Evolutionary conservation across 2,329 filamentous ascomycete species (phyloP).

Genomic region (Talaromyces sp.): DNA sequence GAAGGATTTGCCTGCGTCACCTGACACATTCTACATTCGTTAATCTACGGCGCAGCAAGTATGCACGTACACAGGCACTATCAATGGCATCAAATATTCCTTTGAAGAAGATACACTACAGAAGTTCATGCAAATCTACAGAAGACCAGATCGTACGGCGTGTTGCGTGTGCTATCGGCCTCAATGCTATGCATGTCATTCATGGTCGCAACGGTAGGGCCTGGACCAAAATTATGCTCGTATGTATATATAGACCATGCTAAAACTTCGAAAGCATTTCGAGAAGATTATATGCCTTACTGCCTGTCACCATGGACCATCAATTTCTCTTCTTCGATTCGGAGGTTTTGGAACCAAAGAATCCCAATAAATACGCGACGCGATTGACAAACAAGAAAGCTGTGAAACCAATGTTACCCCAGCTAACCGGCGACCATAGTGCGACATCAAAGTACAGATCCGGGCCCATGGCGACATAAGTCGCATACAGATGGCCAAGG

Average conservation of each 20-base stretch:
- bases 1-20: background rate
- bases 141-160: background rate
- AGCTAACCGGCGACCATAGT: constrained; percentile 67
- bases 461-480: constrained; percentile 56
- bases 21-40: background rate
- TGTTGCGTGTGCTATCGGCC: background rate
- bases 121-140: background rate
- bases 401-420: constrained; percentile 68
- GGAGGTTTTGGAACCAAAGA: constrained; percentile 48
- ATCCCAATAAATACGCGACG: constrained; percentile 55
- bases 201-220: background rate
- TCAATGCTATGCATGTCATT: background rate
- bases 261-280: background rate
- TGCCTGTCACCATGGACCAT: background rate
- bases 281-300: background rate
- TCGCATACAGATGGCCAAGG: constrained; percentile 63
- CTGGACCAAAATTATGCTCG: background rate
- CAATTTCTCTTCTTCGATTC: constrained; percentile 19
- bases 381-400: constrained; percentile 57
- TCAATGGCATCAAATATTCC: background rate
- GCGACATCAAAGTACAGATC: constrained; percentile 51
- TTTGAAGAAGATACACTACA: background rate
- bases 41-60: background rate
- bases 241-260: background rate
- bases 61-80: background rate